Base-by-base conservation (phyloP, 805 yeast species). In the Maudiozyma turicensis region DNA sequence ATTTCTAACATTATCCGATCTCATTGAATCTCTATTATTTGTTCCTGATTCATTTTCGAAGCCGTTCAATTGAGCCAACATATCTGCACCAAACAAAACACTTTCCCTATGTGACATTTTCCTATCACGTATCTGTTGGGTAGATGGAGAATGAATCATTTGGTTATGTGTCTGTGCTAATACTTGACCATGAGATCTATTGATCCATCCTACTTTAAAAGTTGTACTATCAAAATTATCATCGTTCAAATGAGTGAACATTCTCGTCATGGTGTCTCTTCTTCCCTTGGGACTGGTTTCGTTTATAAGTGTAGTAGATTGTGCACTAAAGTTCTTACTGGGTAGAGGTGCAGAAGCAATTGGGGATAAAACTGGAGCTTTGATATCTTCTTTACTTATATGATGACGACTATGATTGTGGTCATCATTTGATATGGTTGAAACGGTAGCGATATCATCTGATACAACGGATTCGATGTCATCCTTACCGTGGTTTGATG, bases 171-270 rank as follows among this genome's bases (percentile, higher is more conserved):
- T 40, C 32, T 40, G 14, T 34, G 50, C 20, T 9, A 50, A 13
- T 7, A 52, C 47, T 34, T 58, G 55, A 40, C 69, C 68, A 33
- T 65, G 63, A 2, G 77, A 70, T 52, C 71, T 73, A 58, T 82
- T 82, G 14, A 82, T 54, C 86, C 86, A 82, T 5, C 83, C 82
- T 0, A 70, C 68, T 61, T 77, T 81, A 53, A 76, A 64, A 13
- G 72, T 60, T 0, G 64, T 60, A 2, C 59, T 40, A 52, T 73
- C 77, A 44, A 69, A 73, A 44, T 66, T 71, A 2, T 64, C 69
- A 30, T 48, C 50, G 45, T 54, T 55, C 40, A 61, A 43, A 29
- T 52, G 40, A 7, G 30, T 28, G 3, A 35, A 11, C 9, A 30
- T 14, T 14, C 43, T 40, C 8, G 40, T 9, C 15, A 32, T 40